Evolutionary conservation across 139 green algal genomes (phyloP).

Genomic region (Chlamydomonas incerta): DNA sequence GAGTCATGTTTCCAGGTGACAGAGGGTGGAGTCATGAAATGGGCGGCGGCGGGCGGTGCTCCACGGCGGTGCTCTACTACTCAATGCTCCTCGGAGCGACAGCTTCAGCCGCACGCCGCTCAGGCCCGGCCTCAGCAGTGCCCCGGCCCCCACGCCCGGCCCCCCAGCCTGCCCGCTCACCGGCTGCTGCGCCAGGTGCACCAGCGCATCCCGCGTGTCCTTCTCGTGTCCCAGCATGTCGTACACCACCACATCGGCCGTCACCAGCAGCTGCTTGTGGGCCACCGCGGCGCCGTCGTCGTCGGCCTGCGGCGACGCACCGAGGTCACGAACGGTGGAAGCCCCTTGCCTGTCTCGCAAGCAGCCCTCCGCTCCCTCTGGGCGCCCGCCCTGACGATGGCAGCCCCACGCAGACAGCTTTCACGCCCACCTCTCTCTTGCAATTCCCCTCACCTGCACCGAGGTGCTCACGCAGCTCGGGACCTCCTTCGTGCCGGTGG

Average conservation of each 20-base stretch:
- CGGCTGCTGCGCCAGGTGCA: slow-evolving; percentile 34
- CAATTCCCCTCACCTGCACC: neutral
- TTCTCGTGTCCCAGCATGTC: slow-evolving; percentile 44
- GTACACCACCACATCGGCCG: slow-evolving; percentile 40
- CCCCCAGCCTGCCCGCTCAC: slow-evolving; percentile 4
- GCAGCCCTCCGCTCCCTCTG: no score
- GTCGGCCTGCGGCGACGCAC: neutral
- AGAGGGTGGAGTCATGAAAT: neutral
- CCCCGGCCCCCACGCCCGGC: neutral
- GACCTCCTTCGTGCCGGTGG: neutral
- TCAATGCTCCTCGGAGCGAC: no score
- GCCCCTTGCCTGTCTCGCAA: no score
- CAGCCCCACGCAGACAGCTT: no score
- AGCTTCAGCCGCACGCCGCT: no score
- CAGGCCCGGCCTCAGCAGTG: no score
- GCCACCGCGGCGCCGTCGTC: neutral
- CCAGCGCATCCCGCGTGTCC: slow-evolving; percentile 34
- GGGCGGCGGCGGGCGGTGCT: neutral
- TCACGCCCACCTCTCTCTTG: no score
- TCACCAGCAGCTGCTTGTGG: slow-evolving; percentile 29
- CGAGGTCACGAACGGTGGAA: no score
- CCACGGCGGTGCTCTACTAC: no score
- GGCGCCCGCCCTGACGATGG: no score
- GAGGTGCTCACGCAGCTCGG: neutral
- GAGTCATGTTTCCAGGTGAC: no score